phyloP scores from a whole-genome alignment of 2,329 filamentous ascomycete species.

The Pyrenophora graminea region DNA sequence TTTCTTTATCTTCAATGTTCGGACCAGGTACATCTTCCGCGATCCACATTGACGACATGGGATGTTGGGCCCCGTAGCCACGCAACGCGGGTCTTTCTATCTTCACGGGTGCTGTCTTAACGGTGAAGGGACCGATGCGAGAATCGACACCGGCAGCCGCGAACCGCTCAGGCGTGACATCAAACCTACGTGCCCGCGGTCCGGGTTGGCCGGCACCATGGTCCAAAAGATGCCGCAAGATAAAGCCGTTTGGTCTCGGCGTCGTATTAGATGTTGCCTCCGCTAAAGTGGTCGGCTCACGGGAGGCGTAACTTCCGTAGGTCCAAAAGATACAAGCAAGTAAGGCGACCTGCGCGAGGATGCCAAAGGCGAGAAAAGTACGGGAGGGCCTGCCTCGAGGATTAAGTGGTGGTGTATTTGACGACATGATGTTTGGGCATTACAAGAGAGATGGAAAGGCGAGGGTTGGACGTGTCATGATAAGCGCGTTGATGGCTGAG shows the following conservation, averaged over 20 bases:
- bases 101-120: constrained; percentile 33
- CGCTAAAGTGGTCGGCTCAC: constrained; percentile 12
- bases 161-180: constrained; percentile 32
- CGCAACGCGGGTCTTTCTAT: constrained; percentile 36
- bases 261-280: constrained; percentile 4
- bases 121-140: constrained; percentile 36
- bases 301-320: constrained; percentile 13
- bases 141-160: constrained; percentile 27
- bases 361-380: constrained; percentile 17
- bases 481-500: constrained; percentile 21
- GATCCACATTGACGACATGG: constrained; percentile 38
- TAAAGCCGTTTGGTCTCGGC: constrained; percentile 20
- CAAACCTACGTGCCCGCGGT: constrained; percentile 39
- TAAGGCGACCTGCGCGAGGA: constrained; percentile 31
- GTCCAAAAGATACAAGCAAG: constrained; percentile 21
- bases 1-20: constrained; percentile 40
- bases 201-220: constrained; percentile 43
- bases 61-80: constrained; percentile 25
- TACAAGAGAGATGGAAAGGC: constrained; percentile 12
- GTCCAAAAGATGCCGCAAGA: constrained; percentile 40
- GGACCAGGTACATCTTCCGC: constrained; percentile 38
- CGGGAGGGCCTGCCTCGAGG: constrained; percentile 19
- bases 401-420: constrained; percentile 13
- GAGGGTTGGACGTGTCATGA: constrained; percentile 17
- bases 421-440: constrained; percentile 29